A percentile compares a stretch with the other conserved stretches of the same genome.
phyloP scores from a whole-genome alignment of 2,329 filamentous ascomycete species.

The Sclerotinia borealis region DNA sequence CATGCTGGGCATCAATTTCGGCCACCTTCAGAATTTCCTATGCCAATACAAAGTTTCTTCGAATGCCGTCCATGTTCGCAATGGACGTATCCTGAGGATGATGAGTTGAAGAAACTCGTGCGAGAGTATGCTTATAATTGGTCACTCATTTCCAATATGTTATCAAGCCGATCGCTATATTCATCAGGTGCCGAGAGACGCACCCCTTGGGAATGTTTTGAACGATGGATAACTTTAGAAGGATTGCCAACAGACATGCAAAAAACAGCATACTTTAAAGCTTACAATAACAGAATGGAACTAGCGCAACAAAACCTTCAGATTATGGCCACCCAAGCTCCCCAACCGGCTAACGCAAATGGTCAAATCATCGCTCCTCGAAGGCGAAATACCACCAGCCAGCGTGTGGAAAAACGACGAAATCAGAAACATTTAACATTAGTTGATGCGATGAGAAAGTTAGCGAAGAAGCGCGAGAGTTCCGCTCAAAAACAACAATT shows the following conservation, averaged over 20 bases:
- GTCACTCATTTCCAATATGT: conserved; percentile 82
- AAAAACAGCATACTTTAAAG: conserved; percentile 90
- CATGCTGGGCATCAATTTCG: conserved; percentile 90
- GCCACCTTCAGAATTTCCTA: conserved; percentile 82
- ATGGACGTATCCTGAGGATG: conserved; percentile 86
- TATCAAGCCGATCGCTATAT: conserved; percentile 68
- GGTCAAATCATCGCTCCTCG: conserved; percentile 47
- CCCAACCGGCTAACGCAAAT: conserved; percentile 31
- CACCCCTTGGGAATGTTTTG: conserved; percentile 98
- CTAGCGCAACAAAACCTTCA: conserved; percentile 48
- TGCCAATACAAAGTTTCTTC: conserved; percentile 88
- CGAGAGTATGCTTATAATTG: conserved; percentile 96
- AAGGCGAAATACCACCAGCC: conserved; percentile 69
- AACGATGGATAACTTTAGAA: conserved; percentile 90
- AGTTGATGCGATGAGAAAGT: conserved; percentile 90
- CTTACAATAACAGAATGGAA: conserved; percentile 56
- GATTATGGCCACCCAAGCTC: conserved; percentile 32
- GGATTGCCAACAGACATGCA: conserved; percentile 88
- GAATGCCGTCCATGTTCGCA: conserved; percentile 82
- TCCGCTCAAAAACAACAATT: conserved; percentile 83
- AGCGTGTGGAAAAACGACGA: conserved; percentile 79
- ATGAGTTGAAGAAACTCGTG: conserved; percentile 77
- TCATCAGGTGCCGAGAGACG: conserved; percentile 82
- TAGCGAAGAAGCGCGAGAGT: conserved; percentile 90
- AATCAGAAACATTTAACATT: conserved; percentile 82